Evolutionary conservation across 73 alveolate species (phyloP).

Genomic region (Paramecium caudatum): DNA sequence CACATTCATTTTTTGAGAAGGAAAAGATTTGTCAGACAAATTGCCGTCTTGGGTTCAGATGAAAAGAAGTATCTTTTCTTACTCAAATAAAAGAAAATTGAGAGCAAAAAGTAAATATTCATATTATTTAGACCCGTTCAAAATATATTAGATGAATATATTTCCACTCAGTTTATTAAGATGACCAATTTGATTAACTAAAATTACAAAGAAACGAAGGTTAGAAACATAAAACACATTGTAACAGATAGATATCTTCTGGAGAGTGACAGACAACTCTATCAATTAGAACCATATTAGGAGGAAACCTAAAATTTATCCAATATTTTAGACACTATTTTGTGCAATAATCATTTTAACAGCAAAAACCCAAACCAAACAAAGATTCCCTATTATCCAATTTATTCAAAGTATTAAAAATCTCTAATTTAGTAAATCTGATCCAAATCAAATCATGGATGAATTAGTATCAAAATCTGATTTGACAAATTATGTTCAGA

Average conservation of each 20-base stretch:
- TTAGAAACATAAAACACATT: neutral
- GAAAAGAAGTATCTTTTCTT: conserved; percentile 44
- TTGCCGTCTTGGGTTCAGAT: conserved; percentile 10
- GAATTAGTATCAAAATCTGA: neutral
- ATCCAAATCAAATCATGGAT: no score
- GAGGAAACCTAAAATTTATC: conserved; percentile 16
- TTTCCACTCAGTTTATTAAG: neutral
- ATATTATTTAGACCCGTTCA: neutral
- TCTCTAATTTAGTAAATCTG: no score
- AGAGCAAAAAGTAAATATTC: neutral
- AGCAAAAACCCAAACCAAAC: no score
- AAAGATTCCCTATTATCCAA: no score
- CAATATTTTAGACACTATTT: neutral
- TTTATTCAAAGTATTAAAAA: no score
- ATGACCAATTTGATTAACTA: neutral
- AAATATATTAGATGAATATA: neutral
- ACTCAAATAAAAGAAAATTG: neutral
- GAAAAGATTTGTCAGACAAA: neutral
- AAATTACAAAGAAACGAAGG: neutral
- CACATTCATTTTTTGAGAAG: neutral
- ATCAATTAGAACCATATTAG: neutral
- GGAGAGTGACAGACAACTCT: neutral
- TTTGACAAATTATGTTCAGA: neutral
- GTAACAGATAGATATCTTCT: neutral
- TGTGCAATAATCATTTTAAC: neutral